Percentiles rank a stretch among this genome's conserved stretches.
Conservation (phyloP, 169 alveolate genomes). For the Cystoisospora suis region DNA sequence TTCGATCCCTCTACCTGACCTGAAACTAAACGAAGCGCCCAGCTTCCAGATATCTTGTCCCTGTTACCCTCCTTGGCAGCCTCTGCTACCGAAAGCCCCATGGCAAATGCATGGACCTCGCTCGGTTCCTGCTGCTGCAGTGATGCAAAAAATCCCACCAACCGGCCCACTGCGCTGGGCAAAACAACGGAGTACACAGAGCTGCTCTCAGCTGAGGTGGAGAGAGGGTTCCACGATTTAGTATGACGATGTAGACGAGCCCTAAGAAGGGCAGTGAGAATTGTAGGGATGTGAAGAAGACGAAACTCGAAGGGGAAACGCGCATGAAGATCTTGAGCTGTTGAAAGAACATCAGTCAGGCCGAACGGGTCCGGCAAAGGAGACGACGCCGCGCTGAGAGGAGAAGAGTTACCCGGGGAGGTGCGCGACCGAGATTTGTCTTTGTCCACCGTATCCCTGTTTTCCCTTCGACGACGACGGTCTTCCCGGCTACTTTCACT, state of each 20-base stretch:
- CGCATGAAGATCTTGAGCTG: background rate
- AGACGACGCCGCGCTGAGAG: background rate
- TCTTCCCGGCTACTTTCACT: background rate
- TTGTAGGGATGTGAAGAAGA: background rate
- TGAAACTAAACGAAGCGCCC: background rate
- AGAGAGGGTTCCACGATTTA: conserved; percentile 14
- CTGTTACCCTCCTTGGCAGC: background rate
- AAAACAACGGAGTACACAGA: too few relatives aligned
- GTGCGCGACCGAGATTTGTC: background rate
- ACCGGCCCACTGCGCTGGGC: conserved; percentile 27
- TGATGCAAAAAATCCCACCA: background rate
- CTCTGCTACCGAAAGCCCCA: background rate
- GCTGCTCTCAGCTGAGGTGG: too few relatives aligned
- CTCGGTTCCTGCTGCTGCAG: conserved; percentile 32
- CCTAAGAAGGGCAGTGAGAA: conserved; percentile 29
- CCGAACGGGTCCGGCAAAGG: background rate
- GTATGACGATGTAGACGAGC: conserved; percentile 8
- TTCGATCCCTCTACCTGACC: background rate
- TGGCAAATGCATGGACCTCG: background rate
- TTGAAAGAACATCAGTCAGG: background rate
- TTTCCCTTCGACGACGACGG: background rate
- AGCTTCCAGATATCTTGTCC: conserved; percentile 17
- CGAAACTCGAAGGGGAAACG: background rate
- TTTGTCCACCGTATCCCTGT: background rate
- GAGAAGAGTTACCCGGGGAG: background rate